Evolutionary conservation across 2,329 filamentous ascomycete genomes (phyloP), one percentile per base, ranked within the genome.

Genomic region (Penicillium aurantiogriseum): DNA sequence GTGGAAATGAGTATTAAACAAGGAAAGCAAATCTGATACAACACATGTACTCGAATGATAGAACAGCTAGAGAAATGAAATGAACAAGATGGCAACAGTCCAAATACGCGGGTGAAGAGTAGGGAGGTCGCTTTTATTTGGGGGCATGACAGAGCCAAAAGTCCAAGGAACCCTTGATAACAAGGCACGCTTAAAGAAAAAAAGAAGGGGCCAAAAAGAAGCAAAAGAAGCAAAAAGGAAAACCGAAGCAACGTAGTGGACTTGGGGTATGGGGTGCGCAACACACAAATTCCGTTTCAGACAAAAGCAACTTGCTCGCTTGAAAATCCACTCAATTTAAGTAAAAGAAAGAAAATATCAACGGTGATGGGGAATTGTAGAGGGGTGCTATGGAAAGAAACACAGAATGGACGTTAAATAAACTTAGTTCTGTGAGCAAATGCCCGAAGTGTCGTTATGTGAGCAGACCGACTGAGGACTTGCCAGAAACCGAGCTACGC

Each of bases 181-280:
- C 61, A 68, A 61, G 63, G 64, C 65, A 72, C 65, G 70, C 66
- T 66, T 67, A 64, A 68, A 66, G 61, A 63, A 63, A 61, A 60
- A 19, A 66, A 58, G 65, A 62, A 63, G 64, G 31, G 27, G 27
- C 21, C 11, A 31, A 23, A 19, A 66, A 59, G 65, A 62, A 63
- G 63, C 61, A 57, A 60, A 58, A 67, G 62, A 58, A n/a, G 25
- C 25, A 27, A 23, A 44, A 29, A 49, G 1, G 68, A 62, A 65
- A 54, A 65, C 70, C 65, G 69, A 69, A 63, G 64, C 67, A 71
- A 71, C 66, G 68, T 67, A 63, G 67, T 71, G 69, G 68, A 74
- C 69, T 73, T 71, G 72, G 74, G 75, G 74, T 77, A 77, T 76
- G 75, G 67, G 71, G 71, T 72, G 74, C 69, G 73, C 69, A 71